phyloP scores from a whole-genome alignment of 1,284 basidiomycete genomes.

The Puccinia polysora region DNA sequence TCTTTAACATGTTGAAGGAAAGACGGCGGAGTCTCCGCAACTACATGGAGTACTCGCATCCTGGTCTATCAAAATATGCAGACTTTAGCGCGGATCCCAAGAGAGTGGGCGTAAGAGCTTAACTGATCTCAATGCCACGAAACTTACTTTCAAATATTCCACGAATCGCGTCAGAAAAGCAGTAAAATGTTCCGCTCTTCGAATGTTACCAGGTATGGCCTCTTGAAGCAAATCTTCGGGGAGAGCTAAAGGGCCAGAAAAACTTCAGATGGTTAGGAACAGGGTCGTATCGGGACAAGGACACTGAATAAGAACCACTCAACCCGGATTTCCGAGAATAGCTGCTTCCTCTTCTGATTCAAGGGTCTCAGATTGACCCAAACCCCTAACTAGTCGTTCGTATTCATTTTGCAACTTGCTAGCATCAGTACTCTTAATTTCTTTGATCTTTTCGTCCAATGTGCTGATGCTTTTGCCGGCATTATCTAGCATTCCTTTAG shows the following conservation, averaged over 20 bases:
- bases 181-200: conserved; percentile 97
- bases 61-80: conserved; percentile 84
- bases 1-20: conserved; percentile 98
- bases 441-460: conserved; percentile 86
- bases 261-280: too few relatives aligned
- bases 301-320: neutral
- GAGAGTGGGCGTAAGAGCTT: too few relatives aligned
- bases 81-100: too few relatives aligned
- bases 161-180: conserved; percentile 97
- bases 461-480: conserved; percentile 82
- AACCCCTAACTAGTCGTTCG: conserved; percentile 86
- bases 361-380: conserved; percentile 65
- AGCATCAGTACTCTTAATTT: conserved; percentile 90
- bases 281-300: too few relatives aligned
- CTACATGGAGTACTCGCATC: conserved; percentile 97
- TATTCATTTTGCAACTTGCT: conserved; percentile 95
- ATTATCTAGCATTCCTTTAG: conserved; percentile 96
- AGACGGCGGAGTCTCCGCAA: conserved; percentile 98
- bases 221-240: conserved; percentile 92
- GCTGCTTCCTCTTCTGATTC: conserved; percentile 52
- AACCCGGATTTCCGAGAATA: conserved; percentile 83
- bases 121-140: neutral
- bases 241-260: conserved; percentile 65
- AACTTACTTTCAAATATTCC: conserved; percentile 84
- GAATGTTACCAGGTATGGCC: conserved; percentile 94